Evolutionary conservation across 805 yeast species (phyloP).

Genomic region (Candida loeiensis): DNA sequence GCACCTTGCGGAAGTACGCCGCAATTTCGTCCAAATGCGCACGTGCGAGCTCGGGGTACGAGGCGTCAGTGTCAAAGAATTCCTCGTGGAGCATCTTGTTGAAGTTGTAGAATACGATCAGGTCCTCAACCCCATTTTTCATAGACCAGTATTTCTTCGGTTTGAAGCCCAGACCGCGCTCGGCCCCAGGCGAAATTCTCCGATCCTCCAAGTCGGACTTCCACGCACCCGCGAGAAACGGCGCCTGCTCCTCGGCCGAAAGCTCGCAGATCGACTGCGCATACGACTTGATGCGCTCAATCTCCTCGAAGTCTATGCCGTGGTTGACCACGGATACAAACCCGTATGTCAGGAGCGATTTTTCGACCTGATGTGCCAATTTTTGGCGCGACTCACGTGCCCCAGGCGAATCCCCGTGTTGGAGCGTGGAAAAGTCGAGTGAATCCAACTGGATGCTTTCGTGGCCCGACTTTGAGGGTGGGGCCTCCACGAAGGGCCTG

Average conservation of each 20-base stretch:
- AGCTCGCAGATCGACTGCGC: slow-evolving; percentile 12
- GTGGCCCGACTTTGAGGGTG: slow-evolving; percentile 1
- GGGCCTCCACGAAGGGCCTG: slow-evolving; percentile 12
- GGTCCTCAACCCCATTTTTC: slow-evolving; percentile 41
- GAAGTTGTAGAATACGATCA: slow-evolving; percentile 43
- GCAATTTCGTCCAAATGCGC: slow-evolving; percentile 39
- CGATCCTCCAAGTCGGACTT: slow-evolving; percentile 12
- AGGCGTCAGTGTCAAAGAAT: slow-evolving; percentile 21
- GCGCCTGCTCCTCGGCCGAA: slow-evolving; percentile 9
- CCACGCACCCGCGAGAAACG: slow-evolving; percentile 12
- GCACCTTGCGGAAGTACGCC: slow-evolving; percentile 37
- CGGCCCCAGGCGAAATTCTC: slow-evolving; percentile 35
- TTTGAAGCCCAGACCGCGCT: slow-evolving; percentile 46
- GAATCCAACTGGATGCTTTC: slow-evolving; percentile 9
- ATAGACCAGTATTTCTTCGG: slow-evolving; percentile 49
- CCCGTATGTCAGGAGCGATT: slow-evolving; percentile 11
- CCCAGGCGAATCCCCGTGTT: slow-evolving; percentile 8
- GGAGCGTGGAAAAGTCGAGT: slow-evolving; percentile 9
- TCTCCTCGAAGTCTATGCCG: slow-evolving; percentile 7
- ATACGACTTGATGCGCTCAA: slow-evolving; percentile 9
- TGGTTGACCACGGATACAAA: slow-evolving; percentile 11
- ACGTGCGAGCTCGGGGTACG: slow-evolving; percentile 39
- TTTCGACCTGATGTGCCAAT: slow-evolving; percentile 10
- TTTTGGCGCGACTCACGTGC: slow-evolving; percentile 5
- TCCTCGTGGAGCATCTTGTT: slow-evolving; percentile 36